These are phyloP conservation scores for Linaria vulgaris DNA, from an alignment of 257 asterid genomes.

Conservation along the genomic window DNA sequence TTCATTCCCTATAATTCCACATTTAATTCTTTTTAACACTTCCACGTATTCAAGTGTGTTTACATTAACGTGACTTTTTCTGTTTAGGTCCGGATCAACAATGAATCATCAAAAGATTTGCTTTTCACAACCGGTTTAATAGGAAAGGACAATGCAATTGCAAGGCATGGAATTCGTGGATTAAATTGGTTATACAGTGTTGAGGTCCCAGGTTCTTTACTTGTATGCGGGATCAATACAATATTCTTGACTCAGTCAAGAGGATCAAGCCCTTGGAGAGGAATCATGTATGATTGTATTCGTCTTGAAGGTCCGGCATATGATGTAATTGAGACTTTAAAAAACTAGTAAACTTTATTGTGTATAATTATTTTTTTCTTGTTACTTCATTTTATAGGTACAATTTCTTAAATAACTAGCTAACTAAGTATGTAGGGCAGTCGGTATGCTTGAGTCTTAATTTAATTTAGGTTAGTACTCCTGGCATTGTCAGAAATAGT, in stretches of 20 bases:
- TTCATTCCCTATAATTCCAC: neutral
- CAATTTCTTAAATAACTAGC: no score
- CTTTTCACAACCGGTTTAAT: constrained; percentile 54
- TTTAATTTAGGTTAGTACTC: no score
- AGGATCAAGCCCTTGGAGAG: constrained; percentile 49
- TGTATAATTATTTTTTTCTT: no score
- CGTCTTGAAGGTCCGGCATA: constrained; percentile 63
- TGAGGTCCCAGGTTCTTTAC: constrained; percentile 39
- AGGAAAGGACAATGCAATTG: constrained; percentile 77
- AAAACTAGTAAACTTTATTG: no score
- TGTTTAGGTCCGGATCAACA: constrained; percentile 52
- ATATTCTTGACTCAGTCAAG: constrained; percentile 58
- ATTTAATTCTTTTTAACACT: no score
- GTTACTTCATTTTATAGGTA: no score
- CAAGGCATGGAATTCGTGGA: constrained; percentile 90
- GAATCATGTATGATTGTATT: constrained; percentile 77
- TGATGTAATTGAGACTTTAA: no score
- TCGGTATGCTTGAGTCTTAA: no score
- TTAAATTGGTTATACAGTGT: constrained; percentile 54
- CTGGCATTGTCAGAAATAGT: no score
- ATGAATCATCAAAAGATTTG: constrained; percentile 27
- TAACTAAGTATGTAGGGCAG: no score
- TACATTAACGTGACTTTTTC: neutral
- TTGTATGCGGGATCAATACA: constrained; percentile 34
- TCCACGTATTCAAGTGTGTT: neutral